Conservation (phyloP, 306 rosid species). For the Spatholobus suberectus region DNA sequence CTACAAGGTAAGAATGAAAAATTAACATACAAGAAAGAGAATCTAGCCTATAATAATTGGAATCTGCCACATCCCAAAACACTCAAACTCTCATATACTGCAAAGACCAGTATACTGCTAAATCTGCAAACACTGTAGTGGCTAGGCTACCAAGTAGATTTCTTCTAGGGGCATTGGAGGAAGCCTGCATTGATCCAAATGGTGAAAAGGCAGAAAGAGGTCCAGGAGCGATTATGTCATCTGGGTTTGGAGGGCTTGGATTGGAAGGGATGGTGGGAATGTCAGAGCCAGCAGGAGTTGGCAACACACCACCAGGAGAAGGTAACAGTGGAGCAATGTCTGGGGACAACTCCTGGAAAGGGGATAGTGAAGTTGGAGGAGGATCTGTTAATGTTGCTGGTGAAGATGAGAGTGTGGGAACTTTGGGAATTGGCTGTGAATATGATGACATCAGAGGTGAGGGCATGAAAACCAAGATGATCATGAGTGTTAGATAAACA, state of each 20-base stretch:
- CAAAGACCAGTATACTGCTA: conserved; percentile 49
- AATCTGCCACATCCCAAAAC: conserved; percentile 39
- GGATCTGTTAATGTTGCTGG: conserved; percentile 51
- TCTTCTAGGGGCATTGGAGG: conserved; percentile 50
- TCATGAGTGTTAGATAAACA: conserved; percentile 48
- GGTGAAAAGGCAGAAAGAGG: conserved; percentile 71
- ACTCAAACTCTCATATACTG: conserved; percentile 49
- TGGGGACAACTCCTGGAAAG: conserved; percentile 68
- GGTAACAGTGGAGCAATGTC: conserved; percentile 92
- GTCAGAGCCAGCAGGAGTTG: conserved; percentile 64
- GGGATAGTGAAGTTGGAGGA: conserved; percentile 46
- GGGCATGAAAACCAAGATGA: conserved; percentile 58
- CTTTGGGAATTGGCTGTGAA: conserved; percentile 45
- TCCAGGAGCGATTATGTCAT: conserved; percentile 56
- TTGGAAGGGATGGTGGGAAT: conserved; percentile 84
- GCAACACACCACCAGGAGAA: conserved; percentile 68
- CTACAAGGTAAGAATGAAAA: conserved; percentile 49
- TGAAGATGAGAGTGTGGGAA: conserved; percentile 54
- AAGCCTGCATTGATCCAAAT: conserved; percentile 56
- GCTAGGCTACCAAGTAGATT: conserved; percentile 34
- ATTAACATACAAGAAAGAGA: conserved; percentile 38
- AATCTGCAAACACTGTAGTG: conserved; percentile 50
- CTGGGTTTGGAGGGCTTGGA: conserved; percentile 92
- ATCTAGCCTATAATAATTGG: conserved; percentile 41
- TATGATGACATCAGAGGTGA: conserved; percentile 51